Conservation (phyloP, 1,139 yeast genomes). For the Yamadazyma siamensis region DNA sequence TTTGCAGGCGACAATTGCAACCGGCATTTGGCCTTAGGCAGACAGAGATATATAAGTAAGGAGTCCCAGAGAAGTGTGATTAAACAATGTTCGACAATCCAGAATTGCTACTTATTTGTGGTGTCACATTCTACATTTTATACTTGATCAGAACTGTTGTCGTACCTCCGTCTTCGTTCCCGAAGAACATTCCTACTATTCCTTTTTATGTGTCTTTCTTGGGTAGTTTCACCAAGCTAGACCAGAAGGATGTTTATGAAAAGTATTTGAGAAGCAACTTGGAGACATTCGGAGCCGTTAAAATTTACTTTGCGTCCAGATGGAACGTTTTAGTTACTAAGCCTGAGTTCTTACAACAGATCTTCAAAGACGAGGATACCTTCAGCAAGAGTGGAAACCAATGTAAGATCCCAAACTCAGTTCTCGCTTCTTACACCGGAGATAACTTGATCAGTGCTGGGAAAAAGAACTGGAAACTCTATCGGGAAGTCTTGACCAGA, state of each 20-base stretch:
- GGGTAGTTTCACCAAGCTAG: constrained; percentile 42
- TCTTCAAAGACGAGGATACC: constrained; percentile 47
- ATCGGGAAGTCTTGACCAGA: constrained; percentile 44
- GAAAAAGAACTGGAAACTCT: constrained; percentile 51
- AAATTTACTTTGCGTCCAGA: constrained; percentile 57
- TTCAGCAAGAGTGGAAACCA: constrained; percentile 63
- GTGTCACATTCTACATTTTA: no score
- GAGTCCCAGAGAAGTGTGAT: no score
- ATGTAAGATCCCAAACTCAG: constrained; percentile 54
- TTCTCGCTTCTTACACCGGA: constrained; percentile 56
- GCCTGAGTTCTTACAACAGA: constrained; percentile 45
- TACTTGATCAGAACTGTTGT: constrained; percentile 15
- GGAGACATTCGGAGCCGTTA: constrained; percentile 56
- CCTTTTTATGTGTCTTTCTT: constrained; percentile 60
- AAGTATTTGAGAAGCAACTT: constrained; percentile 35
- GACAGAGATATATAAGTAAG: no score
- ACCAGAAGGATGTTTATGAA: constrained; percentile 48
- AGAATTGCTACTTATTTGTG: no score
- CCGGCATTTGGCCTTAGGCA: no score
- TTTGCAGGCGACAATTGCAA: no score
- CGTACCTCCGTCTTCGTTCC: constrained; percentile 31
- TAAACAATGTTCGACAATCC: no score
- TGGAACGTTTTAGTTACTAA: constrained; percentile 57
- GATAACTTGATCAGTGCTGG: constrained; percentile 63
- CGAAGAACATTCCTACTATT: constrained; percentile 51